Evolutionary conservation across 768 basidiomycete species (phyloP).

Genomic region (Kwoniella botswanensis): DNA sequence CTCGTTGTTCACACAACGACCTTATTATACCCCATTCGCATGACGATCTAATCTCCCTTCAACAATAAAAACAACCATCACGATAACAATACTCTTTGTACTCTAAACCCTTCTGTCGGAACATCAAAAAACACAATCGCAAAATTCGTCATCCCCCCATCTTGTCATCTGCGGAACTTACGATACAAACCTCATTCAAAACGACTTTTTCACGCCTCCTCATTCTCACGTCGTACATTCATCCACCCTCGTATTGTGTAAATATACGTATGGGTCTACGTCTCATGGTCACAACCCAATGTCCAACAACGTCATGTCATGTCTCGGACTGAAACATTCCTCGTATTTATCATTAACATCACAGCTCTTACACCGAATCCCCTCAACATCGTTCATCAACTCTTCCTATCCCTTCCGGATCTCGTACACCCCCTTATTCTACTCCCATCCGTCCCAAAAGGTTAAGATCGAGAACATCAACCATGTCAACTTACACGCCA

Average conservation of each 20-base stretch:
- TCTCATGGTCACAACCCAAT: slow-evolving; percentile 3
- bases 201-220: neutral
- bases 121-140: neutral
- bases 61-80: neutral
- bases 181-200: neutral
- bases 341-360: neutral
- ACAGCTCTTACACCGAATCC: neutral
- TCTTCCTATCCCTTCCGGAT: slow-evolving; percentile 6
- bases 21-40: neutral
- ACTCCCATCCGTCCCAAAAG: slow-evolving; percentile 12
- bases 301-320: neutral
- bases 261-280: too few species aligned
- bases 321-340: slow-evolving; percentile 16
- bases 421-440: slow-evolving; percentile 4
- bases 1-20: too few species aligned
- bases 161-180: neutral
- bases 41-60: neutral
- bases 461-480: slow-evolving; percentile 39
- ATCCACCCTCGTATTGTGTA: too few species aligned
- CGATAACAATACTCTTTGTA: neutral
- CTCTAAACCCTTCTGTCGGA: neutral
- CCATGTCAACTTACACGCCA: slow-evolving; percentile 32
- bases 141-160: neutral
- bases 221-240: neutral
- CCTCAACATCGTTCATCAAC: slow-evolving; percentile 15